These are phyloP conservation scores for Medicago lupulina DNA, from an alignment of 306 rosid genomes.

Conservation along the genomic window DNA sequence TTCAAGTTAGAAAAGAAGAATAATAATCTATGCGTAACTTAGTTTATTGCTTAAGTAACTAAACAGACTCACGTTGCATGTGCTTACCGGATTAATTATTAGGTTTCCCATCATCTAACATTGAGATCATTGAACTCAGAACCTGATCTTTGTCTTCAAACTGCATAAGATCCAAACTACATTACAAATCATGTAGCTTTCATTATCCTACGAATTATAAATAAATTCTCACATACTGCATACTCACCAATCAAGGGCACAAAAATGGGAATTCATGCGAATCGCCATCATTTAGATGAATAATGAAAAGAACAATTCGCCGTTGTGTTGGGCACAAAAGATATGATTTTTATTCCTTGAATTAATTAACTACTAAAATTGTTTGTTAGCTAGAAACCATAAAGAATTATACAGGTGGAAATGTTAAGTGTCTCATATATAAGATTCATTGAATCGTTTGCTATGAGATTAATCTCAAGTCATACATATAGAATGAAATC, in stretches of 20 bases:
- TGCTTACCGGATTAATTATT: slow-evolving; percentile 44
- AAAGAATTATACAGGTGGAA: too few relatives aligned
- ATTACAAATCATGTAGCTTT: slow-evolving; percentile 34
- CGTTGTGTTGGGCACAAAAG: not conserved
- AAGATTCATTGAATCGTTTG: too few relatives aligned
- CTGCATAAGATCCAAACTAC: slow-evolving; percentile 53
- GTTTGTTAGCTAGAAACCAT: too few relatives aligned
- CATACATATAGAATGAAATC: too few relatives aligned
- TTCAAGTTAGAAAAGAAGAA: slow-evolving; percentile 16
- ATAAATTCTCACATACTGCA: not conserved
- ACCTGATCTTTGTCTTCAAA: slow-evolving; percentile 51
- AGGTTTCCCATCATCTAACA: slow-evolving; percentile 42
- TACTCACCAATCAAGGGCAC: slow-evolving; percentile 22
- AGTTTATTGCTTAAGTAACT: slow-evolving; percentile 32
- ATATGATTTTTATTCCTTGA: slow-evolving; percentile 32
- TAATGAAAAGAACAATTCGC: slow-evolving; percentile 24
- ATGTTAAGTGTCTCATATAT: too few relatives aligned
- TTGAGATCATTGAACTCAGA: slow-evolving; percentile 44
- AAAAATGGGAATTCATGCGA: slow-evolving; percentile 28
- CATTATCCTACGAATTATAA: slow-evolving; percentile 19
- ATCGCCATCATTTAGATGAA: slow-evolving; percentile 36
- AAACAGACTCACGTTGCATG: slow-evolving; percentile 45
- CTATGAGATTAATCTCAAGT: too few relatives aligned
- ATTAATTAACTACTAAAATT: not conserved
- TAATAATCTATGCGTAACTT: slow-evolving; percentile 14